Percentiles rank a stretch among this genome's conserved stretches.
phyloP scores from a whole-genome alignment of 176 grass and related monocot genomes.

The Olyra latifolia region DNA sequence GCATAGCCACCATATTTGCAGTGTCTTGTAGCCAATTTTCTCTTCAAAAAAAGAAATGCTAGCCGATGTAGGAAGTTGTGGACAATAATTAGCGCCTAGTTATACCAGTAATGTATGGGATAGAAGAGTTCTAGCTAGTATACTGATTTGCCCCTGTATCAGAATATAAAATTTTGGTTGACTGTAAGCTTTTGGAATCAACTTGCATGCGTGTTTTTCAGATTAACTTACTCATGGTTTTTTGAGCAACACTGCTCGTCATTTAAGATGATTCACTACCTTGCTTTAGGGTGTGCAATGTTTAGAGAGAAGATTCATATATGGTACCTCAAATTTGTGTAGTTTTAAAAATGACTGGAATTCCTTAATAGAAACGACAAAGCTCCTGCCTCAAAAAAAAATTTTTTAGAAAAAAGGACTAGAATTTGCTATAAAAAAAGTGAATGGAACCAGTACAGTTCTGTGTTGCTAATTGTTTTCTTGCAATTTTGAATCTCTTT shows the following conservation, averaged over 20 bases:
- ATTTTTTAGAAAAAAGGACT: too few species aligned
- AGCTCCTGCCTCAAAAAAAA: too few species aligned
- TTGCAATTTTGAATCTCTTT: neutral
- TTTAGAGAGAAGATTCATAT: neutral
- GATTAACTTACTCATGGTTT: conserved; percentile 11
- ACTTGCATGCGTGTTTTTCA: conserved; percentile 1
- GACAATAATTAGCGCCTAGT: neutral
- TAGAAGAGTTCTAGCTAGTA: neutral
- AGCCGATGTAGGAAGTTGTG: neutral
- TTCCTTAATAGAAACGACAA: neutral
- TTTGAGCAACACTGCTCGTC: neutral
- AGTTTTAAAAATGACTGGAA: neutral
- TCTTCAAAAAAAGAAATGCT: too few species aligned
- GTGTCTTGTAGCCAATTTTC: too few species aligned
- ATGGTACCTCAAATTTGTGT: neutral
- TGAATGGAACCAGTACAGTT: neutral
- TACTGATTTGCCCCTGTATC: neutral
- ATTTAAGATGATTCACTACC: conserved; percentile 7
- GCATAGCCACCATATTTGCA: too few species aligned
- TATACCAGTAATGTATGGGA: neutral
- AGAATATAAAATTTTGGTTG: neutral
- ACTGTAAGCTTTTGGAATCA: conserved; percentile 4
- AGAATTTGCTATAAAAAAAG: neutral
- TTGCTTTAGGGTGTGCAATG: neutral
- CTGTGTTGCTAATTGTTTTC: neutral